Evolutionary conservation across 1,284 basidiomycete species (phyloP).

Genomic region (Ceratobasidium sp.): DNA sequence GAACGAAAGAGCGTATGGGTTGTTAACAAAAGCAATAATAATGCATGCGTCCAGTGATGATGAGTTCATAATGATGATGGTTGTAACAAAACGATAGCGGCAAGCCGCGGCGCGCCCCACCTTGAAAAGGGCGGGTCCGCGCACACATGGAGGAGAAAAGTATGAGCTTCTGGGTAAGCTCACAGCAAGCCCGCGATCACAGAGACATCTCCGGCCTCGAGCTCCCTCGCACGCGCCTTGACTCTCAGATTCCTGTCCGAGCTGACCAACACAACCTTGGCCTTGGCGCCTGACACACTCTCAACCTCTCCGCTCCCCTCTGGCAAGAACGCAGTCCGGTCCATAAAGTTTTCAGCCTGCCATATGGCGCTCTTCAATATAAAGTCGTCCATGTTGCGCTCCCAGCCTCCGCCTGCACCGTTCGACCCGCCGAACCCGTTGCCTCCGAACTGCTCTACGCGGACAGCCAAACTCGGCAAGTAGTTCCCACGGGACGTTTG

Average conservation of each 20-base stretch:
- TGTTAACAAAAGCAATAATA: slow-evolving; percentile 9
- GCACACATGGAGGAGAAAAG: background rate
- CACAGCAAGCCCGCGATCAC: slow-evolving; percentile 7
- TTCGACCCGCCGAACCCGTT: slow-evolving; percentile 51
- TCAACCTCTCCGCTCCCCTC: slow-evolving; percentile 49
- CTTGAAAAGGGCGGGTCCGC: background rate
- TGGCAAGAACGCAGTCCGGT: slow-evolving; percentile 78
- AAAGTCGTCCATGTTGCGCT: slow-evolving; percentile 92
- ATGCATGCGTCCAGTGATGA: slow-evolving; percentile 23
- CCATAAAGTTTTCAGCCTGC: slow-evolving; percentile 92
- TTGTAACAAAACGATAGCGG: background rate
- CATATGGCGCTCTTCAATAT: slow-evolving; percentile 91
- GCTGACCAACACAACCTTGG: slow-evolving; percentile 89
- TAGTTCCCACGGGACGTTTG: slow-evolving; percentile 97
- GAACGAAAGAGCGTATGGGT: slow-evolving; percentile 15
- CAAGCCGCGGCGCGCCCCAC: slow-evolving; percentile 15
- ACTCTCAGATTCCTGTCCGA: slow-evolving; percentile 91
- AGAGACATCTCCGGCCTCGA: slow-evolving; percentile 72
- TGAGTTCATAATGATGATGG: background rate
- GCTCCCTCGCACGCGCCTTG: slow-evolving; percentile 82
- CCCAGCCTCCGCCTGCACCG: slow-evolving; percentile 60
- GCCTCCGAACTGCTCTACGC: slow-evolving; percentile 88
- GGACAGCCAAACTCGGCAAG: slow-evolving; percentile 81
- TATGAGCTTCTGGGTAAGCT: background rate
- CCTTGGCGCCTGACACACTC: slow-evolving; percentile 59